Percentiles rank a stretch among this genome's conserved stretches.
Conservation (phyloP, 2,329 filamentous ascomycete species). For the Diaporthe australafricana region DNA sequence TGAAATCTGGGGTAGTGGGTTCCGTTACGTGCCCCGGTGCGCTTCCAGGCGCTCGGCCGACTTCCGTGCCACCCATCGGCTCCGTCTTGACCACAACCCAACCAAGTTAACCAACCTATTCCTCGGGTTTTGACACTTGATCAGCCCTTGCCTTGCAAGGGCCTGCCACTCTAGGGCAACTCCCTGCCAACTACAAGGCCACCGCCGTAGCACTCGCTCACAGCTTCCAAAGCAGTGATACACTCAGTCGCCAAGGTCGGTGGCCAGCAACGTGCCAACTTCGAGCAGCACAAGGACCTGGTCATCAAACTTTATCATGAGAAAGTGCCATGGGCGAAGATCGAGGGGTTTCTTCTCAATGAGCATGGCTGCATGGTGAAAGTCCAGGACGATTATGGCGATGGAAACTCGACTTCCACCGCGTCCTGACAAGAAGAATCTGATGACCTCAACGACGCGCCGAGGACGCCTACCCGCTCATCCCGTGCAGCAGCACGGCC, state of each 20-base stretch:
- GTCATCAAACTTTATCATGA: conserved; percentile 24
- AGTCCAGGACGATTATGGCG: background rate
- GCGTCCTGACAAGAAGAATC: conserved; percentile 44
- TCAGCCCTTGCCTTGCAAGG: background rate
- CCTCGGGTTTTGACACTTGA: background rate
- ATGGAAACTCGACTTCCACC: conserved; percentile 46
- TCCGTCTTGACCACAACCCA: conserved; percentile 8
- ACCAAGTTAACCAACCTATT: background rate
- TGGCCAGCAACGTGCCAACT: conserved; percentile 3
- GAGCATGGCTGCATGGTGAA: conserved; percentile 8
- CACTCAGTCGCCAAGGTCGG: background rate
- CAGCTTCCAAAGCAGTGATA: background rate
- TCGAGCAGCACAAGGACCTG: conserved; percentile 28
- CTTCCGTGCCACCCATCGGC: conserved; percentile 24
- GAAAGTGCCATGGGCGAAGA: conserved; percentile 15
- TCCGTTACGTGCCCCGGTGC: background rate
- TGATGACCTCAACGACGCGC: conserved; percentile 43
- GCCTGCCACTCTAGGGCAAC: background rate
- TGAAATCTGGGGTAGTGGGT: conserved; percentile 31
- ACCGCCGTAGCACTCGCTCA: no score
- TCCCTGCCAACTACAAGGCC: background rate
- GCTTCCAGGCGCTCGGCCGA: conserved; percentile 19
- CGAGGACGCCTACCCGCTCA: background rate
- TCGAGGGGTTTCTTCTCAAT: conserved; percentile 5
- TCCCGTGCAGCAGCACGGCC: background rate